Evolutionary conservation across 2,329 filamentous ascomycete species (phyloP).

Genomic region (Arachnopeziza araneosa): DNA sequence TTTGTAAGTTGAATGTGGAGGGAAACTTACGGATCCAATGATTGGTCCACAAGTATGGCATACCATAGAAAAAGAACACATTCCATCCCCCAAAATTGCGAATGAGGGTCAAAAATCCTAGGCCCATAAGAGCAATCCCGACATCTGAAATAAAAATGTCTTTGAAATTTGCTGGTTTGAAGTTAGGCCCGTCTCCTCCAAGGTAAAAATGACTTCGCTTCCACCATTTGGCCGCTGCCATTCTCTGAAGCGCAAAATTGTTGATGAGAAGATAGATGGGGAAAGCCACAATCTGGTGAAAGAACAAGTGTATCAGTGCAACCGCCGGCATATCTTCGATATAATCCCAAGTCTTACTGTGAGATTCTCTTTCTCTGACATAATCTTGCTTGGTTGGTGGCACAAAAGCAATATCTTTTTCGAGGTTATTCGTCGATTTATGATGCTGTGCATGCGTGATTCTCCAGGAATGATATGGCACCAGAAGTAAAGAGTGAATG

Average conservation of each 20-base stretch:
- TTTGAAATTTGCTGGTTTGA: conserved; percentile 48
- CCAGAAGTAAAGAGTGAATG: conserved; percentile 59
- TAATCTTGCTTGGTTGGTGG: conserved; percentile 39
- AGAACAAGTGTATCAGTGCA: conserved; percentile 46
- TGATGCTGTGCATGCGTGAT: conserved; percentile 65
- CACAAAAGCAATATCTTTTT: conserved; percentile 61
- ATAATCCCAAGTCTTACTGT: conserved; percentile 32
- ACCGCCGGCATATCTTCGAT: conserved; percentile 58
- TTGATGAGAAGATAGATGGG: conserved; percentile 58
- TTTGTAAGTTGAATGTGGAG: neutral
- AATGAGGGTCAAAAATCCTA: conserved; percentile 31
- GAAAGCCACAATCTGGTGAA: conserved; percentile 60
- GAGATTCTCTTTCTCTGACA: conserved; percentile 14
- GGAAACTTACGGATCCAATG: conserved; percentile 55
- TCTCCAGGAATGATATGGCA: conserved; percentile 69
- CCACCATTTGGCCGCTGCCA: conserved; percentile 19
- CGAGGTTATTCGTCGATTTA: conserved; percentile 60
- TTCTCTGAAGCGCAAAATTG: conserved; percentile 24
- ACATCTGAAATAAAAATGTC: conserved; percentile 55
- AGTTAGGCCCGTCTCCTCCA: conserved; percentile 53
- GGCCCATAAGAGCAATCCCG: conserved; percentile 46
- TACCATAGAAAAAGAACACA: conserved; percentile 54
- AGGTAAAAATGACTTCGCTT: conserved; percentile 43
- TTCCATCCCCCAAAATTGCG: conserved; percentile 47
- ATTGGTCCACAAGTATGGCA: conserved; percentile 64